A percentile compares a stretch with the other conserved stretches of the same genome.
phyloP scores from a whole-genome alignment of 1,284 basidiomycete species.

The Takashimella tepidaria region DNA sequence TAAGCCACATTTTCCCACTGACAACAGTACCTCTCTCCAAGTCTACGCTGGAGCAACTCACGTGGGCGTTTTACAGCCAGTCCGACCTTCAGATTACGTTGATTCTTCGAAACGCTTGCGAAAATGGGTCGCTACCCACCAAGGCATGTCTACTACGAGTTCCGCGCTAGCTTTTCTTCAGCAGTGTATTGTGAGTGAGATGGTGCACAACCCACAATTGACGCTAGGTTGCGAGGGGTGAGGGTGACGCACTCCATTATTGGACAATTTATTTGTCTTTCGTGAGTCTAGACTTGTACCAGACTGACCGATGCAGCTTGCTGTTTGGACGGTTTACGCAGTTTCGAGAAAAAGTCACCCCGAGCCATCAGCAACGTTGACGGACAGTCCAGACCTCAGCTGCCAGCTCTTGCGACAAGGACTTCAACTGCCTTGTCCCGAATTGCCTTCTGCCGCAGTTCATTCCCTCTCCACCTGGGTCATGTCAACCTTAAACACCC shows the following conservation, averaged over 20 bases:
- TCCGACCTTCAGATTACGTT: conserved; percentile 6
- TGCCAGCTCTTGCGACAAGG: background rate
- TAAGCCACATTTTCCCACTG: background rate
- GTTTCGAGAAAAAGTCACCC: no score
- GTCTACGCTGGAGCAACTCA: conserved; percentile 6
- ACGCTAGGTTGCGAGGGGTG: no score
- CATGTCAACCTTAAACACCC: background rate
- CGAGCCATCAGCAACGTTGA: no score
- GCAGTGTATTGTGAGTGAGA: background rate
- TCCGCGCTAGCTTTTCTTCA: background rate
- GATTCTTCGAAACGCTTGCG: conserved; percentile 4
- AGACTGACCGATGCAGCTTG: background rate
- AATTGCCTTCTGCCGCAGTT: background rate
- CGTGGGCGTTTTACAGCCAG: conserved; percentile 4
- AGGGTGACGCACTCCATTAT: no score
- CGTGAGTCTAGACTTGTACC: no score
- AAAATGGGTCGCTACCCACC: background rate
- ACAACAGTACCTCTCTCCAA: background rate
- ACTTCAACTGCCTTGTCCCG: background rate
- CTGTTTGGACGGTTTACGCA: background rate
- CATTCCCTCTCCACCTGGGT: background rate
- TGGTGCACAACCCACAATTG: background rate
- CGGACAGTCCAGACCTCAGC: background rate
- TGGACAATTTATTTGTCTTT: background rate
- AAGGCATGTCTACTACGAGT: background rate